Conservation (phyloP, 2,329 filamentous ascomycete species). For the Chrysosporium keratinophilum region DNA sequence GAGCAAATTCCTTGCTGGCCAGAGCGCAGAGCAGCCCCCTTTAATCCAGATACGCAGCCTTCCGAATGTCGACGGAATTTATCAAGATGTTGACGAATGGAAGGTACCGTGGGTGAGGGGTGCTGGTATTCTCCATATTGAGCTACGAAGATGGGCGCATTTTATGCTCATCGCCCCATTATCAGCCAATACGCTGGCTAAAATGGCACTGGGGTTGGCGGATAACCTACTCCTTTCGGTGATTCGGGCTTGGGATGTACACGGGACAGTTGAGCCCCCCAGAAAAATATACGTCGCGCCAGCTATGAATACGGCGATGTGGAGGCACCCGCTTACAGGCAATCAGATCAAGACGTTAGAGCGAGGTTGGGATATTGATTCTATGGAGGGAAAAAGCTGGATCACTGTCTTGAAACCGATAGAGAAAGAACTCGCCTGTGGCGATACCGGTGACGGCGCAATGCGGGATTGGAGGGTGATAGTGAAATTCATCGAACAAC, state of each 20-base stretch:
- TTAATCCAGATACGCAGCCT: slow-evolving; percentile 49
- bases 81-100: slow-evolving; percentile 84
- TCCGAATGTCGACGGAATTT: slow-evolving; percentile 68
- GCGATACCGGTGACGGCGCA: slow-evolving; percentile 65
- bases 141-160: slow-evolving; percentile 72
- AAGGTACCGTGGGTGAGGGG: slow-evolving; percentile 63
- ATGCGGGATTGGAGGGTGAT: slow-evolving; percentile 71
- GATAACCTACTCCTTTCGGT: slow-evolving; percentile 66
- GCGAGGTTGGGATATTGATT: slow-evolving; percentile 54
- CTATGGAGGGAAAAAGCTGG: slow-evolving; percentile 32
- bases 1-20: slow-evolving; percentile 62
- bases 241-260: slow-evolving; percentile 77
- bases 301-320: slow-evolving; percentile 82
- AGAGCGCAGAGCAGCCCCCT: slow-evolving; percentile 65
- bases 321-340: slow-evolving; percentile 66
- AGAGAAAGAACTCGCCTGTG: slow-evolving; percentile 55
- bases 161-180: slow-evolving; percentile 70
- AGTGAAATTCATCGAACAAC: slow-evolving; percentile 49
- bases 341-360: slow-evolving; percentile 58
- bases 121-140: slow-evolving; percentile 78
- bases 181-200: slow-evolving; percentile 75
- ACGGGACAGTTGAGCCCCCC: slow-evolving; percentile 27
- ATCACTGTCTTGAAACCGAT: slow-evolving; percentile 19
- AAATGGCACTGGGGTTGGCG: slow-evolving; percentile 65
- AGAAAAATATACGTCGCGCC: slow-evolving; percentile 58